Base-by-base conservation (phyloP, 2,329 filamentous ascomycete genomes). In the Ophiostoma sp. region DNA sequence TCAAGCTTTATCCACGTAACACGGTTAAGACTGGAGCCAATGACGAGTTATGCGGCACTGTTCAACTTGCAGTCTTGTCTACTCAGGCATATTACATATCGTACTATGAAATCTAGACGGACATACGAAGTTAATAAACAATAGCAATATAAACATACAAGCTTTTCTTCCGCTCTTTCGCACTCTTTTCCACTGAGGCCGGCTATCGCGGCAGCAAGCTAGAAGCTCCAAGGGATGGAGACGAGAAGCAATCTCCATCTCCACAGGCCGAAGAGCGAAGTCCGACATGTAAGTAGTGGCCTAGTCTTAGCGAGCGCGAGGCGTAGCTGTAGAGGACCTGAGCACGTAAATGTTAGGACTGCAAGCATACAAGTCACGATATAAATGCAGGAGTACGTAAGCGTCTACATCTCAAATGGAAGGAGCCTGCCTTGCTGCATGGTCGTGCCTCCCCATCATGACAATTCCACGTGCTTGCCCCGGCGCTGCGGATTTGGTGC, bases 221-320 rank as follows among this genome's bases (percentile, higher is more conserved):
- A n/a, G 6, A 48, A n/a, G n/a, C 52, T 54, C 8, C 13, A 62
- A 2, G 27, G 31, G 27, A 62, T 33, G 27, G 57, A 35, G 23
- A 62, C 52, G 27, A 54, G 23, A 27, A 54, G 5, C 3, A 20
- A 20, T 15, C 57, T 27, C 17, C 31, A 64, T 35, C 57, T 60
- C 57, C 57, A 64, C 57, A 35, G 27, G 57, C 57, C 57, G 57
- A 64, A 64, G 6, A 64, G 57, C 57, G 57, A 64, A 64, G 57
- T 15, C 57, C 57, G 57, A 64, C 15, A 64, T 54, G 20, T 27
- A 54, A 39, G 36, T 39, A 11, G n/a, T 20, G 44, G 3, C 15
- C 44, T 5, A 27, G 23, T 13, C 17, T 64, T 20, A 20, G 31
- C 27, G 31, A 64, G 52, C 23, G 52, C 52, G 44, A 48, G 44